Evolutionary conservation across 139 green algal species (phyloP).

Genomic region (Trebouxia sp.): DNA sequence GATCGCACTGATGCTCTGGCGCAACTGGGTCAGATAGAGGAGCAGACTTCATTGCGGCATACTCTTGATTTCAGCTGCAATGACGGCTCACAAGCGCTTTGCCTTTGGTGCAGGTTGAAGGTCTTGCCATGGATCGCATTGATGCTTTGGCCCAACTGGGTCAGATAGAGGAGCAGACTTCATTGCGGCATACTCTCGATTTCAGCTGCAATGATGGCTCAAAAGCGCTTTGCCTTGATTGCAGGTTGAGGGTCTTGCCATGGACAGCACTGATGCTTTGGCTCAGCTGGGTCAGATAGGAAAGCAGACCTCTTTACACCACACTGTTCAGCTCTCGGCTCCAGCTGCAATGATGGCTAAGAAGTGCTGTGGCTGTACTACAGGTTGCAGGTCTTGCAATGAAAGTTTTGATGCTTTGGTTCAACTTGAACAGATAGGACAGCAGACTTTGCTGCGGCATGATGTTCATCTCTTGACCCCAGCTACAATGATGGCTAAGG

Average conservation of each 20-base stretch:
- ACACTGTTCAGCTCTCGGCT: no score
- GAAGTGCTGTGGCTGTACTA: not conserved
- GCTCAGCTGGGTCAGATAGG: no score
- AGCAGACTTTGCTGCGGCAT: slow-evolving; percentile 80
- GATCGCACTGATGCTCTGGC: no score
- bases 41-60: no score
- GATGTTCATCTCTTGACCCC: slow-evolving; percentile 90
- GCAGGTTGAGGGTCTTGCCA: no score
- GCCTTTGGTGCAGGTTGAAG: slow-evolving; percentile 72
- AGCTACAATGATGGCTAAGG: not conserved
- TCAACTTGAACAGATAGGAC: slow-evolving; percentile 83
- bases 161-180: slow-evolving; percentile 83
- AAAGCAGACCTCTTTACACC: no score
- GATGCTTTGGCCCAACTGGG: slow-evolving; percentile 83
- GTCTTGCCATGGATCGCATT: slow-evolving; percentile 79
- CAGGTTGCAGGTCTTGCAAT: slow-evolving; percentile 87
- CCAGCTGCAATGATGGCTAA: no score
- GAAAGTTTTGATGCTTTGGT: slow-evolving; percentile 83
- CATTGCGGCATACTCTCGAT: slow-evolving; percentile 87
- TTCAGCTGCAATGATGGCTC: slow-evolving; percentile 52
- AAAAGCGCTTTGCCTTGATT: not conserved
- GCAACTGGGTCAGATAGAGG: no score
- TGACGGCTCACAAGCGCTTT: no score
- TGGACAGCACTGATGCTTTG: no score
- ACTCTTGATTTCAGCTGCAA: no score